phyloP scores from a whole-genome alignment of 139 green algal genomes.

The Ulvella scutata region DNA sequence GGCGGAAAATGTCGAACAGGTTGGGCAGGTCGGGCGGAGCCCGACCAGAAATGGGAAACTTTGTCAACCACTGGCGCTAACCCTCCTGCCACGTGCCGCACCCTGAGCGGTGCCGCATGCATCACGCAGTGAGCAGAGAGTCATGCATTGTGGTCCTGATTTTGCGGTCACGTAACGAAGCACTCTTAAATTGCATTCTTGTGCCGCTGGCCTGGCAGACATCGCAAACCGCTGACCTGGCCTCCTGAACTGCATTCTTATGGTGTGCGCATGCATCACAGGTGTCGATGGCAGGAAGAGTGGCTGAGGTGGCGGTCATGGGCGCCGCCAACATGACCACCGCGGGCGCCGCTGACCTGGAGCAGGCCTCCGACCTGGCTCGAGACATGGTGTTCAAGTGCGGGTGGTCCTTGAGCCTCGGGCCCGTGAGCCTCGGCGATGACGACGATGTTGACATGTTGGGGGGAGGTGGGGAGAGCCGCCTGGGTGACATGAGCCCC shows the following conservation, averaged over 20 bases:
- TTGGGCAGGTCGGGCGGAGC: too few species aligned
- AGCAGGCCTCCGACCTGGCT: slow-evolving; percentile 58
- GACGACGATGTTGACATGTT: slow-evolving; percentile 14
- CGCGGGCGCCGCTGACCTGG: slow-evolving; percentile 23
- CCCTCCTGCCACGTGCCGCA: too few species aligned
- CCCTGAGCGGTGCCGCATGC: too few species aligned
- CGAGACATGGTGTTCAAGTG: slow-evolving; percentile 73
- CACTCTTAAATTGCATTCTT: too few species aligned
- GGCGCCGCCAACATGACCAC: slow-evolving; percentile 55
- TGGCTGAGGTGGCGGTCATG: slow-evolving; percentile 63
- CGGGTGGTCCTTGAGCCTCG: slow-evolving; percentile 35
- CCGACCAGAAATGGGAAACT: too few species aligned
- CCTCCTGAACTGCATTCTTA: slow-evolving; percentile 14
- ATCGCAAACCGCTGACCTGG: neutral
- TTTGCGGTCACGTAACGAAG: too few species aligned
- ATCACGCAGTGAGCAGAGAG: too few species aligned
- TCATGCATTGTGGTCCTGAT: too few species aligned
- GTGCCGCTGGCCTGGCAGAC: neutral
- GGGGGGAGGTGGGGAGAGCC: neutral
- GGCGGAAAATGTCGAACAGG: too few species aligned
- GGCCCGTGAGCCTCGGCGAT: slow-evolving; percentile 19
- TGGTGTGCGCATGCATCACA: neutral
- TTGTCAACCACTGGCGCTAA: too few species aligned
- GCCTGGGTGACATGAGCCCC: neutral
- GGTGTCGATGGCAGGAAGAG: slow-evolving; percentile 56